Percentiles rank a stretch among this genome's conserved stretches.
Evolutionary conservation across 257 asterid genomes (phyloP).

Genomic region (Scutellaria minor): DNA sequence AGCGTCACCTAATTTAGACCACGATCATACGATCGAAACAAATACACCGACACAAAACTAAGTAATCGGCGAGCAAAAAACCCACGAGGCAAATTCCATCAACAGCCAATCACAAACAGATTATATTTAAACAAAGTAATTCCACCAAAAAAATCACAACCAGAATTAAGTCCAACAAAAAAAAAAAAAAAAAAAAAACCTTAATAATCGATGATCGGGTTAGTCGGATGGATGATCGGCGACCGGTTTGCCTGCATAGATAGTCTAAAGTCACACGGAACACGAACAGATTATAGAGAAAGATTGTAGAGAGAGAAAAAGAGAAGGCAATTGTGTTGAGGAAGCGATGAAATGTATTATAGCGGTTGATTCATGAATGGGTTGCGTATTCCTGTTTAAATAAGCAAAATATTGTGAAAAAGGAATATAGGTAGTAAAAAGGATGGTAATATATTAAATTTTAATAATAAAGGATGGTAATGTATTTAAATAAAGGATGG

Average conservation of each 20-base stretch:
- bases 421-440: constrained; percentile 1
- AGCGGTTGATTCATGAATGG: constrained; percentile 37
- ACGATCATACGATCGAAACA: constrained; percentile 33
- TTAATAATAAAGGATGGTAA: too few relatives aligned
- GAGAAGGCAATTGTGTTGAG: constrained; percentile 21
- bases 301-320: constrained; percentile 31
- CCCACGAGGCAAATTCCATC: constrained; percentile 14
- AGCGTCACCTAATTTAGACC: constrained; percentile 11
- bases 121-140: background rate
- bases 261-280: constrained; percentile 28
- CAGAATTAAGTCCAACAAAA: background rate
- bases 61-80: constrained; percentile 11
- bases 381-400: constrained; percentile 36
- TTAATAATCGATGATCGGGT: constrained; percentile 37
- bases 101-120: constrained; percentile 17
- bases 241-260: constrained; percentile 24
- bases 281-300: constrained; percentile 7
- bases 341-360: constrained; percentile 37
- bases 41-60: constrained; percentile 6
- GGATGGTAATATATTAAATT: too few relatives aligned
- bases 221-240: constrained; percentile 37
- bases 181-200: constrained; percentile 5
- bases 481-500: too few relatives aligned
- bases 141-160: background rate
- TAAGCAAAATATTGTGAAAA: background rate